phyloP scores from a whole-genome alignment of 495 filamentous ascomycete genomes.

The Aspergillus leporis region DNA sequence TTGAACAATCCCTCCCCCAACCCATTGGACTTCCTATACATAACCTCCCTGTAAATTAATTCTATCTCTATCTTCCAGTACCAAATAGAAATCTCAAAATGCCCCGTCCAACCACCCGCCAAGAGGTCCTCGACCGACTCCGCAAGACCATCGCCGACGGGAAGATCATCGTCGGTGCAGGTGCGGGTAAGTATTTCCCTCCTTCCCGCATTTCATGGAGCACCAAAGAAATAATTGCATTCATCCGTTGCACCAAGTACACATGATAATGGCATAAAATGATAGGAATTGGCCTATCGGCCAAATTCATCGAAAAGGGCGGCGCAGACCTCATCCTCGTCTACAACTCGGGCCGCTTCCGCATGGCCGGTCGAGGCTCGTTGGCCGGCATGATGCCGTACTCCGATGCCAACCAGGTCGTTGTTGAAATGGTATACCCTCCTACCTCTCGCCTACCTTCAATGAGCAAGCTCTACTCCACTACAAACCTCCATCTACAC shows the following conservation, averaged over 20 bases:
- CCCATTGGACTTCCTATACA: too few relatives aligned
- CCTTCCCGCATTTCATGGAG: not conserved
- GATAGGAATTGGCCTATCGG: constrained; percentile 65
- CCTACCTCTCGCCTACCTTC: too few relatives aligned
- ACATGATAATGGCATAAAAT: not conserved
- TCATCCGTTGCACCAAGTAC: too few relatives aligned
- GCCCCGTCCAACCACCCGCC: constrained; percentile 47
- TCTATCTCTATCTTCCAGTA: too few relatives aligned
- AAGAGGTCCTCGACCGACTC: constrained; percentile 57
- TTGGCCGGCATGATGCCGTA: constrained; percentile 74
- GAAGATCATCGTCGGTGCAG: constrained; percentile 63
- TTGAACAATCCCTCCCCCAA: too few relatives aligned
- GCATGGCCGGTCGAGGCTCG: constrained; percentile 70
- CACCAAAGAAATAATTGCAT: too few relatives aligned
- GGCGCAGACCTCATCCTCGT: constrained; percentile 68
- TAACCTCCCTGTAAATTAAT: too few relatives aligned
- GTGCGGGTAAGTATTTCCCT: constrained; percentile 50
- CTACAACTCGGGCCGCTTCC: constrained; percentile 73
- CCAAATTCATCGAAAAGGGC: constrained; percentile 67
- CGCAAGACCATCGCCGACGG: constrained; percentile 51
- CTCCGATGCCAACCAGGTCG: constrained; percentile 68
- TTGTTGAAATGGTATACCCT: constrained; percentile 69
- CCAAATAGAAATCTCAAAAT: constrained; percentile 28
- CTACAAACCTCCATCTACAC: too few relatives aligned
- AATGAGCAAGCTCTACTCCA: too few relatives aligned